Base-by-base conservation (phyloP, 179 eudicot species). In the Carnegiea gigantea region DNA sequence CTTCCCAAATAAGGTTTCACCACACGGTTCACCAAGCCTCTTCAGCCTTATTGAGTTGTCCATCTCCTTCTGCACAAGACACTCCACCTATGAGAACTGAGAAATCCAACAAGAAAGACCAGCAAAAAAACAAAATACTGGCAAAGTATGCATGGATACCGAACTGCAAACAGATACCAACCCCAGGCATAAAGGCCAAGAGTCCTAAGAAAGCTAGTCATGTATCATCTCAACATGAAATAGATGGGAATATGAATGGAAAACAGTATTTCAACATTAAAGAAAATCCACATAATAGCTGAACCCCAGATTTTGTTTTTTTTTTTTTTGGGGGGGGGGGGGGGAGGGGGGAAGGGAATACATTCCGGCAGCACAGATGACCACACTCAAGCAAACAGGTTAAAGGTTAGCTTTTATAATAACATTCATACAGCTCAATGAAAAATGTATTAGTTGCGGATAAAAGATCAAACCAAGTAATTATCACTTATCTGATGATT, bases 1-100 rank as follows among this genome's bases (percentile, higher is more conserved):
- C 88, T 94, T 94, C 28, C 97, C 95, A 68, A 90, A 85, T 83
- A 94, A 85, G 70, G 92, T 90, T 79, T 83, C 93, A 67, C 98
- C 98, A 75, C 82, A 82, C 44, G 98, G 98, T 74, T 85, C 91
- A 60, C 98, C 98, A 77, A 94, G 93, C 70, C 76, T 89, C 79
- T 82, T 89, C 80, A 85, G 82, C 79, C 84, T 88, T 57, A 94
- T 81, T 40, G 98, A 86, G 59, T 77, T 89, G 82, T 88, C 88
- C 95, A 94, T 85, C 89, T 91, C 92, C 70, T 84, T 85, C 98
- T 94, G 90, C 83, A 79, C 51, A 82, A 79, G 28, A 71, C 73
- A 84, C 14, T 20, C 53, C 49, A 33, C 59, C n/a, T 70, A 17
- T 40, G 40, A 38, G 59, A 54, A 51, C 11, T 38, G n/a, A 75